A percentile compares a stretch with the other conserved stretches of the same genome.
Conservation (phyloP, 148 eudicot species). For the Salicornia ramosissima region DNA sequence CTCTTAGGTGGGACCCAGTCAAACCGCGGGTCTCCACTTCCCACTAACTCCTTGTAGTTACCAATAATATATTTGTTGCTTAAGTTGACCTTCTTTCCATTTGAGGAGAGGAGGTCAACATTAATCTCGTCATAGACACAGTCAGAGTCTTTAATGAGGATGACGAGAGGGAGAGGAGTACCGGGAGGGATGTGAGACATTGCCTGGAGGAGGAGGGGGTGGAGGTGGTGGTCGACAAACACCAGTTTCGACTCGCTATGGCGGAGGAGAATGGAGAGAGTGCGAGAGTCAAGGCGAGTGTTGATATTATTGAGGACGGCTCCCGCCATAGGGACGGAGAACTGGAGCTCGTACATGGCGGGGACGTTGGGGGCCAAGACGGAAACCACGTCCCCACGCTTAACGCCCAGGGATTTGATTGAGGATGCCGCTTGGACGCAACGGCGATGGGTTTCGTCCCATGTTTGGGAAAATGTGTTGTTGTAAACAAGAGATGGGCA, state of each 20-base stretch:
- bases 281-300: constrained; percentile 43
- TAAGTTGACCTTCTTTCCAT: background rate
- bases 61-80: background rate
- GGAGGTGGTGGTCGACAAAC: constrained; percentile 30
- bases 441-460: constrained; percentile 32
- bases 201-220: constrained; percentile 28
- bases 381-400: constrained; percentile 48
- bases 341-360: constrained; percentile 79
- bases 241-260: constrained; percentile 36
- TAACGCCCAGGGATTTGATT: constrained; percentile 29
- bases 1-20: constrained; percentile 38
- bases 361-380: constrained; percentile 67
- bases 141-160: constrained; percentile 22
- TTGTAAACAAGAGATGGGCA: constrained; percentile 31
- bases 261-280: constrained; percentile 37
- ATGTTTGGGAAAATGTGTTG: constrained; percentile 24
- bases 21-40: constrained; percentile 33
- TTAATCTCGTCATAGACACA: background rate
- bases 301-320: constrained; percentile 45
- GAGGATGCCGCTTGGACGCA: constrained; percentile 32
- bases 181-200: constrained; percentile 23
- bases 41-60: constrained; percentile 25
- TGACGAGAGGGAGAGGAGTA: constrained; percentile 10
- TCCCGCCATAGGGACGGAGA: constrained; percentile 69
- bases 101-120: background rate